These are phyloP conservation scores for Fagopyrum homotropicum DNA, from an alignment of 148 eudicot genomes.

Conservation along the genomic window DNA sequence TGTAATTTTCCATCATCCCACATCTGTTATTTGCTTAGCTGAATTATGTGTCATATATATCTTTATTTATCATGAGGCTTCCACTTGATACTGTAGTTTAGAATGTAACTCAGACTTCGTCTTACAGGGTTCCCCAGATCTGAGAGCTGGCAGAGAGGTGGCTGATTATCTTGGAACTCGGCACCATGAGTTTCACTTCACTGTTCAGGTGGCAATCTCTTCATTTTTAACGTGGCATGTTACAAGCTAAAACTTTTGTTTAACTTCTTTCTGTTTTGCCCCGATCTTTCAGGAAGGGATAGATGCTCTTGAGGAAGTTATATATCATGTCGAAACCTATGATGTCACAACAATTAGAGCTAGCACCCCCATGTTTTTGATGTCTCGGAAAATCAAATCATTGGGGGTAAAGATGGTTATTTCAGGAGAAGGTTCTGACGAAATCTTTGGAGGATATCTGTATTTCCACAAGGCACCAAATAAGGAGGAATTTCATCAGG, in stretches of 20 bases:
- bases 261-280: neutral
- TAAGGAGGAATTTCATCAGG: slow-evolving; percentile 89
- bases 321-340: slow-evolving; percentile 89
- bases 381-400: slow-evolving; percentile 95
- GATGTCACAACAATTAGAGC: slow-evolving; percentile 95
- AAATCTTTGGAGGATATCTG: slow-evolving; percentile 95
- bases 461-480: slow-evolving; percentile 98
- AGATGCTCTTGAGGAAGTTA: slow-evolving; percentile 93
- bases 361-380: slow-evolving; percentile 96
- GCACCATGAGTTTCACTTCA: slow-evolving; percentile 92
- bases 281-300: slow-evolving; percentile 69
- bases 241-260: neutral
- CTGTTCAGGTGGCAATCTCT: slow-evolving; percentile 63
- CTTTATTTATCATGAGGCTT: neutral
- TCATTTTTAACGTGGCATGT: neutral
- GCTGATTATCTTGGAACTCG: slow-evolving; percentile 91
- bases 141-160: slow-evolving; percentile 86
- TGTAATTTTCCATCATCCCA: neutral
- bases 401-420: slow-evolving; percentile 97
- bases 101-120: slow-evolving; percentile 12
- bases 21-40: neutral
- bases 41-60: neutral
- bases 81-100: neutral
- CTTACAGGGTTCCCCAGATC: slow-evolving; percentile 92
- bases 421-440: slow-evolving; percentile 98